Evolutionary conservation across 441 rosid genomes (phyloP), one percentile per base, ranked within the genome.

Genomic region (Populus hybrid): DNA sequence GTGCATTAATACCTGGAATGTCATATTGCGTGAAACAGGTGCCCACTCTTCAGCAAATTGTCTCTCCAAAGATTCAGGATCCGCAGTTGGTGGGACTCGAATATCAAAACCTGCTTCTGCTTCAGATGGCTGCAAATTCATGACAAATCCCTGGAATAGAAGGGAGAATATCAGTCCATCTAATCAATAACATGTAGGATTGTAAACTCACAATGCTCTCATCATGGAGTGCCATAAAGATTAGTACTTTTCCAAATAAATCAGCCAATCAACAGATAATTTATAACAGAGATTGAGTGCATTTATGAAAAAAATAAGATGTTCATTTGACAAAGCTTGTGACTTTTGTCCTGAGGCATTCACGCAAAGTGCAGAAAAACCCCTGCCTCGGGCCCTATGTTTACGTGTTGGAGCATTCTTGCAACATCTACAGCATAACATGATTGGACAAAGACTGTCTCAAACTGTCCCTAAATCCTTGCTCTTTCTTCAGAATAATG

Each of bases 41-140:
- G 98, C 99, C 97, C 98, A 95, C 86, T 95, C 99, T 87, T 94
- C 99, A 69, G 87, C 85, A 83, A 95, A 86, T 78, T 94, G 90
- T 81, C 87, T 90, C 85, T 91, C 97, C 75, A 95, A 79, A 64
- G 95, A 79, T 85, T 86, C 88, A n/a, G 87, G 72, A 87, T 94
- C 88, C 75, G 84, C 83, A 75, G 82, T 90, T 35, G 98, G 98
- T 65, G 98, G 95, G 46, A 95, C 70, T 69, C 99, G 88, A 71
- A 95, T 81, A 79, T 95, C 98, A 71, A 95, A 93, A 75, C 99
- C 99, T 72, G 99, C 99, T 88, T 91, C 97, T 67, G 97, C 97
- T 84, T 94, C 98, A 23, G 98, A 95, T 38, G 99, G 99, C 81
- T 94, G 99, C 88, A 94, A 85, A 77, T 95, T 95, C 99, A 95